Base-by-base conservation (phyloP, 2,329 filamentous ascomycete species). In the Pezicula radicicola region DNA sequence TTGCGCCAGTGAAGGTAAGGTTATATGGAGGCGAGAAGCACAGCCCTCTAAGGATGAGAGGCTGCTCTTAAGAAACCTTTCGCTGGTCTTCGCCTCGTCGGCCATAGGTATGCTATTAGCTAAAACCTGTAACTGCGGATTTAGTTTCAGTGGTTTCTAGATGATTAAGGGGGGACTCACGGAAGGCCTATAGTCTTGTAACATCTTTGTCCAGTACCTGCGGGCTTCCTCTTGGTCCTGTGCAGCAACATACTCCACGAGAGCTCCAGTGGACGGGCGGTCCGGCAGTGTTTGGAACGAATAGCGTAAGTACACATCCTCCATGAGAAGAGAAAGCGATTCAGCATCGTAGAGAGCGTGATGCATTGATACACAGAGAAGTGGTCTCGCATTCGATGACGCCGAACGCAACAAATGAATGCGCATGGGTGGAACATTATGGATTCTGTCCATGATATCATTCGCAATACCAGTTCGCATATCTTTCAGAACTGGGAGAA, bases 301-400 rank as follows among this genome's bases (percentile, higher is more conserved):
- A 48, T 70, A 70, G 4, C 58, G 56, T 3, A 55, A 46, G 9
- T 63, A 57, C 45, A 70, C 59, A 18, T 71, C 68, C 3, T 66
- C 59, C 27, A 71, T 46, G 27, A 71, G 48, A 63, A 71, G 61
- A 1, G 59, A 52, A 15, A 72, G 60, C 1, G 68, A 68, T 33
- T 66, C 62, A 6, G 60, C 66, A 51, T 72, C 69, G 47, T 71
- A 72, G 2, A 72, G 61, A 13, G 66, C 58, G 44, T 72, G 69
- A 47, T 70, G 67, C n/a, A 71, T 65, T 4, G 66, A 63, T 13
- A 71, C 61, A 33, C 65, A 60, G 4, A 70, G 52, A 33, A 58
- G 53, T 4, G 60, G 39, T 2, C 60, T 54, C 4, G 46, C 46
- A 16, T 58, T 50, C 0, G 48, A 56, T 13, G n/a, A 33, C 1